Evolutionary conservation across 192 early-diverging fungal species (phyloP).

Genomic region (Coemansia sp.): DNA sequence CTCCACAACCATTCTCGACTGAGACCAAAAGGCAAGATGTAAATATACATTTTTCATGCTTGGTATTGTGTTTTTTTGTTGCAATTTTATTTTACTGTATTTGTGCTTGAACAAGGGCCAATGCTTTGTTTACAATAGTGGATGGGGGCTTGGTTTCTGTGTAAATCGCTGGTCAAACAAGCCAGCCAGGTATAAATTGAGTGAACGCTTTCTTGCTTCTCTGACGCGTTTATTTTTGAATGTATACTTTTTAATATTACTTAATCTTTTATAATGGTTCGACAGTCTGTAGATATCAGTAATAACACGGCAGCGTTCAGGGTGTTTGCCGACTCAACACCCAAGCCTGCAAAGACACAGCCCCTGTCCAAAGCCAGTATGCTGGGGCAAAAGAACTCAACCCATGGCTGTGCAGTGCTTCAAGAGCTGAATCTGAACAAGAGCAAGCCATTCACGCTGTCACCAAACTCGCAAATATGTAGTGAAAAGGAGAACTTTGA

Average conservation of each 20-base stretch:
- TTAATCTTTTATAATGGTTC: neutral
- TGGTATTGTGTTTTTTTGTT: neutral
- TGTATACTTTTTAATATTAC: too few relatives aligned
- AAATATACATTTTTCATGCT: conserved; percentile 4
- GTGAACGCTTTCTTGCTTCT: neutral
- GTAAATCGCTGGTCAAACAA: too few relatives aligned
- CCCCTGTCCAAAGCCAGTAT: neutral
- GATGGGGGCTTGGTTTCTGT: too few relatives aligned
- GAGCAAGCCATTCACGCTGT: conserved; percentile 17
- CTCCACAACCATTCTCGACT: conserved; percentile 41
- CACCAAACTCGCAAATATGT: conserved; percentile 28
- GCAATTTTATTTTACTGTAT: neutral
- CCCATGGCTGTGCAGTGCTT: conserved; percentile 3
- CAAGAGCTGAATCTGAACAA: conserved; percentile 7
- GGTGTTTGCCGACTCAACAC: conserved; percentile 16
- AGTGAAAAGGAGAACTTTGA: conserved; percentile 50
- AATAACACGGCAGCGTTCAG: conserved; percentile 6
- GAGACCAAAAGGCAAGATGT: conserved; percentile 6
- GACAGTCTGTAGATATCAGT: neutral
- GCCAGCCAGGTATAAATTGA: neutral
- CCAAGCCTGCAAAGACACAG: neutral
- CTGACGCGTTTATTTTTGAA: conserved; percentile 8
- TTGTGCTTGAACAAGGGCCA: neutral
- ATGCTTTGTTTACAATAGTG: conserved; percentile 1
- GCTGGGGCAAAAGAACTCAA: neutral